A percentile compares a stretch with the other conserved stretches of the same genome.
Conservation (phyloP, 2,329 filamentous ascomycete species). For the Botryotinia globosa region DNA sequence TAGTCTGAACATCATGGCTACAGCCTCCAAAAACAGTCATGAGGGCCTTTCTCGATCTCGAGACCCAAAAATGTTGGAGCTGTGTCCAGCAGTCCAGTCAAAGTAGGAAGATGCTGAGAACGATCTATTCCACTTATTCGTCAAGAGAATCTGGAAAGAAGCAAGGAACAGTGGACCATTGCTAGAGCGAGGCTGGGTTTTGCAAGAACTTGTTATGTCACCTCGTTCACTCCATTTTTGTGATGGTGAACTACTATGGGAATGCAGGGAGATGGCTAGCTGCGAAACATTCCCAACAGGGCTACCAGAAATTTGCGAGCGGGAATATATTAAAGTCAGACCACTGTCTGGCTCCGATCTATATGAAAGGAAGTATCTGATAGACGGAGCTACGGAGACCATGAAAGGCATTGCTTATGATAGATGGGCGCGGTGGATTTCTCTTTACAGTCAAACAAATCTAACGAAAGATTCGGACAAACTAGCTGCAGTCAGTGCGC, state of each 20-base stretch:
- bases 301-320: background rate
- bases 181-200: constrained; percentile 24
- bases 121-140: background rate
- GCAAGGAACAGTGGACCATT: background rate
- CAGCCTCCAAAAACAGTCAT: background rate
- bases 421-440: background rate
- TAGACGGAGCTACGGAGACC: background rate
- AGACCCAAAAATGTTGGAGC: background rate
- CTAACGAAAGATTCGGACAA: background rate
- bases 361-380: background rate
- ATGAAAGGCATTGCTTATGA: background rate
- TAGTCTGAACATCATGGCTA: background rate
- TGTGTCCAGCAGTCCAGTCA: background rate
- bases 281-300: background rate
- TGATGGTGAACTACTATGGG: constrained; percentile 19
- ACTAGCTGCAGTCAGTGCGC: background rate
- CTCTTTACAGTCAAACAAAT: background rate
- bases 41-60: background rate
- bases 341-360: too few species aligned
- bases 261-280: constrained; percentile 7
- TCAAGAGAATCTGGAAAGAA: rapidly evolving
- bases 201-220: constrained; percentile 28
- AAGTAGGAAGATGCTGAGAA: background rate
- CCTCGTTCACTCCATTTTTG: constrained; percentile 24
- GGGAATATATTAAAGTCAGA: background rate